Percentiles rank a stretch among this genome's conserved stretches.
These are phyloP conservation scores for Lathyrus sativus DNA, from an alignment of 306 rosid genomes.

Conservation along the genomic window DNA sequence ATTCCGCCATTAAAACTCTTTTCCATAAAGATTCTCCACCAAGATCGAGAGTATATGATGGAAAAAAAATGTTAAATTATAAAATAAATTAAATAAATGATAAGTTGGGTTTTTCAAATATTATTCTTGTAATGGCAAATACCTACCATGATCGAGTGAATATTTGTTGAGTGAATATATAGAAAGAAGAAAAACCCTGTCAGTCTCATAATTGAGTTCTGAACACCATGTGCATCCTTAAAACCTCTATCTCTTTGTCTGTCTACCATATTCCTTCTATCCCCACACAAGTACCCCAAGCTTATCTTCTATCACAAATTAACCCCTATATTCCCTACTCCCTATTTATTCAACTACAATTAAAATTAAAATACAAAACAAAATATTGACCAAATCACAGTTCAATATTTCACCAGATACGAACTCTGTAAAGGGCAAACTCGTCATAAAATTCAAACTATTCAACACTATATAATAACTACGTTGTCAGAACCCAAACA, in stretches of 20 bases:
- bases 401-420: conserved; percentile 34
- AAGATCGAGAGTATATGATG: too few relatives aligned
- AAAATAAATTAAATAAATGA: too few relatives aligned
- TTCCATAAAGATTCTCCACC: too few relatives aligned
- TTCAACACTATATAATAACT: conserved; percentile 21
- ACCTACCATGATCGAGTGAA: not conserved
- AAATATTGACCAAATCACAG: conserved; percentile 22
- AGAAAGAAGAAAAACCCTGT: not conserved
- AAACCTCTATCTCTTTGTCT: conserved; percentile 15
- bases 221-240: conserved; percentile 47
- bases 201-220: conserved; percentile 32
- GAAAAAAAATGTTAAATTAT: too few relatives aligned
- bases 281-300: conserved; percentile 31
- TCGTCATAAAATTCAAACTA: conserved; percentile 39
- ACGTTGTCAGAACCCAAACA: conserved; percentile 23
- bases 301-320: conserved; percentile 43
- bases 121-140: not conserved
- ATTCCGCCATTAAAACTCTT: too few relatives aligned
- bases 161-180: conserved; percentile 2
- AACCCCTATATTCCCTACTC: conserved; percentile 22
- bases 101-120: too few relatives aligned
- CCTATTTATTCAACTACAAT: conserved; percentile 9
- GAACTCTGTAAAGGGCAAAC: conserved; percentile 50
- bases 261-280: conserved; percentile 34
- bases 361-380: not conserved